Evolutionary conservation across 2,329 filamentous ascomycete genomes (phyloP), one percentile per base, ranked within the genome.

Genomic region (Neurospora sp.): DNA sequence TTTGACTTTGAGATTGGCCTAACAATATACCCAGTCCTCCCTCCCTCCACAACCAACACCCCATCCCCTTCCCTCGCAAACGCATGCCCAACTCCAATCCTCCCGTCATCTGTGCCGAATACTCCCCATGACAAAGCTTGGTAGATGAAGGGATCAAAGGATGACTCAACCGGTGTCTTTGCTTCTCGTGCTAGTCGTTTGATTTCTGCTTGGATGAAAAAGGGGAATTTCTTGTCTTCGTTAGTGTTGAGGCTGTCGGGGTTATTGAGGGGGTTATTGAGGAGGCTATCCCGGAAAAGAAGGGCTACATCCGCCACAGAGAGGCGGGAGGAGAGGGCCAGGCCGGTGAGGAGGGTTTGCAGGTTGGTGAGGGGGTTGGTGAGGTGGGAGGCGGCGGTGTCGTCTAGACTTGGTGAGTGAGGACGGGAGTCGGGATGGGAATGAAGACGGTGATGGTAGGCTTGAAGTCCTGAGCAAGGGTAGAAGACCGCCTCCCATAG

Each of bases 161-260:
- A 46, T 46, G n/a, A 19, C 9, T 19, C 42, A 0, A 46, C 42
- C 42, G 42, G n/a, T 11, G 2, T 46, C 42, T n/a, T 11, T 11
- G 42, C 17, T 46, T 11, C 4, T 11, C 4, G 42, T 46, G 42
- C 42, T 19, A 46, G 0, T 46, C 42, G n/a, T n/a, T 46, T 46
- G 42, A 46, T 5, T 46, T 19, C 42, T 5, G 42, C 42, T 46
- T 46, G 42, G 8, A 46, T 11, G 42, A 46, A 46, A 9, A 46
- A 46, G n/a, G 42, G 42, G 4, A 46, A 0, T 0, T 19, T 10
- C 1, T 43, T n/a, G 3, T 43, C n/a, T 11, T 46, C 42, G 3
- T 43, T 46, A 0, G n/a, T 1, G 6, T 11, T 4, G 2, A 40
- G 6, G 7, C 39, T 8, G 0, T 46, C 1, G 17, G 8, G 9